Conservation (phyloP, 352 stramenopile genomes). For the Globisporangium paroecandrum region DNA sequence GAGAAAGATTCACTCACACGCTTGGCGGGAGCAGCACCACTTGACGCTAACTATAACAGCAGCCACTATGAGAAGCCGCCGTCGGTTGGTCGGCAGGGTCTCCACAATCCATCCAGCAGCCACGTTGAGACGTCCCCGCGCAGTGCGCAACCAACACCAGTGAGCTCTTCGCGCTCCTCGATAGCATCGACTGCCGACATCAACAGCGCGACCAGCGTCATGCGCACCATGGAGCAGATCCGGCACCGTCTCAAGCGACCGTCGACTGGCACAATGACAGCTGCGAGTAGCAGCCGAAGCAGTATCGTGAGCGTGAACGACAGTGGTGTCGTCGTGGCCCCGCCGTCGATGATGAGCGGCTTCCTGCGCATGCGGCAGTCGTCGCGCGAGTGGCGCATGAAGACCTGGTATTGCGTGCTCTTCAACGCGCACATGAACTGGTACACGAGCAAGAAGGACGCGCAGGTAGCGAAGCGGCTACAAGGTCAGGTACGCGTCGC, state of each 20-base stretch:
- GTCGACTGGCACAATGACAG: slow-evolving; percentile 22
- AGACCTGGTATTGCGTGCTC: slow-evolving; percentile 40
- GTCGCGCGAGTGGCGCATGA: slow-evolving; percentile 36
- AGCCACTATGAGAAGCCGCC: not conserved
- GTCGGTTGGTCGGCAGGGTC: not conserved
- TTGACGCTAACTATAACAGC: not conserved
- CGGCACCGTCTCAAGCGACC: slow-evolving; percentile 14
- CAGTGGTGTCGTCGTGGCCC: slow-evolving; percentile 8
- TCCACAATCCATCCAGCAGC: not conserved
- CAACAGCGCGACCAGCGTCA: not conserved
- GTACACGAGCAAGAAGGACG: slow-evolving; percentile 31
- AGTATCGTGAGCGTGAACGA: slow-evolving; percentile 11
- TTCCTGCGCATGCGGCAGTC: slow-evolving; percentile 32
- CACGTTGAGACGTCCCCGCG: not conserved
- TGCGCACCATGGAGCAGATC: slow-evolving; percentile 19
- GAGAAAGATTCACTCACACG: not conserved
- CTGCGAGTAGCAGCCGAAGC: slow-evolving; percentile 25
- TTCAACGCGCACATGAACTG: slow-evolving; percentile 27
- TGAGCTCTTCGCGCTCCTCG: not conserved
- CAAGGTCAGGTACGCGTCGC: slow-evolving; percentile 20
- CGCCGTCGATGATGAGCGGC: slow-evolving; percentile 17
- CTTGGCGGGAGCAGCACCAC: not conserved
- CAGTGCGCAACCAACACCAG: not conserved
- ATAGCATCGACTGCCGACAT: not conserved
- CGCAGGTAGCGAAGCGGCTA: slow-evolving; percentile 20